phyloP scores from a whole-genome alignment of 306 rosid species.

The Arachis hypogaea region DNA sequence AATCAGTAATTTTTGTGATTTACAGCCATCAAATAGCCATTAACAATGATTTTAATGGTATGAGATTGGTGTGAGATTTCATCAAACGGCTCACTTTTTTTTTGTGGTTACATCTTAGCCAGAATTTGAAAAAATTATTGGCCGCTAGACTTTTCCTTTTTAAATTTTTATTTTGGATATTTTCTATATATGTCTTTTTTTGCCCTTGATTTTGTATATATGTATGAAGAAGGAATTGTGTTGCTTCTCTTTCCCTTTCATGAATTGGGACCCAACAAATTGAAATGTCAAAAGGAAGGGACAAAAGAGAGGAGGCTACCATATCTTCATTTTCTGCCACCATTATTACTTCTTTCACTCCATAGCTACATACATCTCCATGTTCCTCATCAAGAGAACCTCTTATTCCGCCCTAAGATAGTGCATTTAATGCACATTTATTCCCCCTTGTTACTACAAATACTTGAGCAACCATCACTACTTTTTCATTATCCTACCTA shows the following conservation, averaged over 20 bases:
- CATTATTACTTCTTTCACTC: slow-evolving; percentile 43
- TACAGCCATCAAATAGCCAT: too few relatives aligned
- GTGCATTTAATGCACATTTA: slow-evolving; percentile 62
- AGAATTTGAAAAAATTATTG: too few relatives aligned
- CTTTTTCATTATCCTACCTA: slow-evolving; percentile 19
- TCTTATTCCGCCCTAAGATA: slow-evolving; percentile 43
- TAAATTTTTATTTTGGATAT: slow-evolving; percentile 9
- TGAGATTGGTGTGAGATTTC: too few relatives aligned
- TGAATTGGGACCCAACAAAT: slow-evolving; percentile 58
- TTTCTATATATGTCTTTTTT: not conserved
- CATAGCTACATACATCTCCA: slow-evolving; percentile 57
- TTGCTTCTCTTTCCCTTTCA: slow-evolving; percentile 45
- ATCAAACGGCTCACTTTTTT: too few relatives aligned
- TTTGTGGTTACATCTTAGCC: too few relatives aligned
- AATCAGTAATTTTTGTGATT: too few relatives aligned
- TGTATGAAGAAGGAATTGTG: slow-evolving; percentile 30
- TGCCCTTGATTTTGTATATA: slow-evolving; percentile 33
- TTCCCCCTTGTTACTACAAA: slow-evolving; percentile 41
- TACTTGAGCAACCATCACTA: slow-evolving; percentile 35
- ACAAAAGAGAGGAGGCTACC: slow-evolving; percentile 50
- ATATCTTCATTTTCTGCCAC: slow-evolving; percentile 43
- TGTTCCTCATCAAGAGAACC: slow-evolving; percentile 53
- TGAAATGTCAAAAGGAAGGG: slow-evolving; percentile 48
- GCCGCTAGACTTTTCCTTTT: too few relatives aligned
- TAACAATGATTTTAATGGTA: too few relatives aligned